These are phyloP conservation scores for Leccinum ochraceum DNA, from an alignment of 768 basidiomycete species.

Conservation along the genomic window DNA sequence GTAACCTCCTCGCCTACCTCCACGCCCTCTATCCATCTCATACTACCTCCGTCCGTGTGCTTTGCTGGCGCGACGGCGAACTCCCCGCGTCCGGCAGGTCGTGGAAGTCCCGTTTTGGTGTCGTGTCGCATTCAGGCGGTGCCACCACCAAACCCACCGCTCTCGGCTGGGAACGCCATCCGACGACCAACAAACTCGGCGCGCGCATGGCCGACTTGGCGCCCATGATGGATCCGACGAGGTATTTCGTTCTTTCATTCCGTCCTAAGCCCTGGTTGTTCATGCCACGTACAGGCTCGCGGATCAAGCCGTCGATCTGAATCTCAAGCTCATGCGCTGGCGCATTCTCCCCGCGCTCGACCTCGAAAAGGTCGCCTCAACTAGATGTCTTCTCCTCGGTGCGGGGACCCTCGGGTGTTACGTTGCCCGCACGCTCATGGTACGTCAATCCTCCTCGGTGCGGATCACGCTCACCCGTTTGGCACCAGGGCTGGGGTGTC, in stretches of 20 bases:
- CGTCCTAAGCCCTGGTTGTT: background rate
- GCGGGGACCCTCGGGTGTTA: slow-evolving; percentile 98
- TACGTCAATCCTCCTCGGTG: background rate
- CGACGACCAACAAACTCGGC: slow-evolving; percentile 75
- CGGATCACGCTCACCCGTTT: background rate
- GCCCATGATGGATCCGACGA: slow-evolving; percentile 93
- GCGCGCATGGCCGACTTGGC: slow-evolving; percentile 89
- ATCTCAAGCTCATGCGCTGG: slow-evolving; percentile 98
- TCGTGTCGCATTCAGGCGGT: slow-evolving; percentile 35
- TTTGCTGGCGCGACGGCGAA: slow-evolving; percentile 78
- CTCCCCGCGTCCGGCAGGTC: slow-evolving; percentile 37
- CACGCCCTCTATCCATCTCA: slow-evolving; percentile 54
- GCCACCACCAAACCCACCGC: slow-evolving; percentile 50
- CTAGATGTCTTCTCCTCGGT: slow-evolving; percentile 84
- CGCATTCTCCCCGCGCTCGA: slow-evolving; percentile 88
- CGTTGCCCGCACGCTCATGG: slow-evolving; percentile 91
- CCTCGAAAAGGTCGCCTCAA: slow-evolving; percentile 80
- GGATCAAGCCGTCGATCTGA: slow-evolving; percentile 96
- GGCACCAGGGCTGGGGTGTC: slow-evolving; percentile 87
- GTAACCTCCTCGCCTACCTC: slow-evolving; percentile 88
- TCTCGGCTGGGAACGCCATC: slow-evolving; percentile 96
- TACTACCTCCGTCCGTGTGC: slow-evolving; percentile 54
- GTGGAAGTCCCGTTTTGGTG: slow-evolving; percentile 69
- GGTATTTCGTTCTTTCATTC: slow-evolving; percentile 42
- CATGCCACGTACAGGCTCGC: slow-evolving; percentile 61